These are phyloP conservation scores for Luffa acutangula DNA, from an alignment of 306 rosid genomes.

Conservation along the genomic window DNA sequence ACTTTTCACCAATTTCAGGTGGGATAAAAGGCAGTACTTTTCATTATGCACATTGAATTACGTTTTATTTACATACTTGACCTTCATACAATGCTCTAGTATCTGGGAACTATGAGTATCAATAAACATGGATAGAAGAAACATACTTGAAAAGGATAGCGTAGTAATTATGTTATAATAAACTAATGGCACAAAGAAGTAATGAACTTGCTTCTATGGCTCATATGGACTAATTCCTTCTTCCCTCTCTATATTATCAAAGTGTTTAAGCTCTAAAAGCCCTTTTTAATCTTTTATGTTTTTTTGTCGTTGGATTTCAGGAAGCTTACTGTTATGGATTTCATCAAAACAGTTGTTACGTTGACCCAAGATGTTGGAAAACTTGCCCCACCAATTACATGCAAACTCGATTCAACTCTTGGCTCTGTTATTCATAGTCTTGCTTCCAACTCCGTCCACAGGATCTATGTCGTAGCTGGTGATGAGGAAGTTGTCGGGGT, in stretches of 20 bases:
- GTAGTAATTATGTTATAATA: neutral
- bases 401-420: slow-evolving; percentile 54
- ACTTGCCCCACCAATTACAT: slow-evolving; percentile 41
- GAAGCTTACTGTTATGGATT: slow-evolving; percentile 65
- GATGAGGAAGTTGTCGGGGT: slow-evolving; percentile 52
- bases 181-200: neutral
- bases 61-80: neutral
- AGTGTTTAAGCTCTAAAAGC: neutral
- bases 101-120: neutral
- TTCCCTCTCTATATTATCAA: neutral
- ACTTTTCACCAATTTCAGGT: slow-evolving; percentile 79
- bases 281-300: neutral
- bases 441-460: slow-evolving; percentile 68
- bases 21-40: neutral
- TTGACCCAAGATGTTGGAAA: slow-evolving; percentile 29
- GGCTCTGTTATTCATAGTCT: slow-evolving; percentile 53
- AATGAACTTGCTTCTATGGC: neutral
- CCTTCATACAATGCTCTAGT: neutral
- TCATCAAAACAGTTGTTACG: slow-evolving; percentile 35
- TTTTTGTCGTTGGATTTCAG: slow-evolving; percentile 29
- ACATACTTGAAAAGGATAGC: neutral
- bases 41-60: neutral
- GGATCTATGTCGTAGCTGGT: slow-evolving; percentile 49
- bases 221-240: neutral
- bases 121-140: neutral